A percentile compares a stretch with the other conserved stretches of the same genome.
These are phyloP conservation scores for Rhododendron griersonianum DNA, from an alignment of 148 eudicot species.

Conservation along the genomic window DNA sequence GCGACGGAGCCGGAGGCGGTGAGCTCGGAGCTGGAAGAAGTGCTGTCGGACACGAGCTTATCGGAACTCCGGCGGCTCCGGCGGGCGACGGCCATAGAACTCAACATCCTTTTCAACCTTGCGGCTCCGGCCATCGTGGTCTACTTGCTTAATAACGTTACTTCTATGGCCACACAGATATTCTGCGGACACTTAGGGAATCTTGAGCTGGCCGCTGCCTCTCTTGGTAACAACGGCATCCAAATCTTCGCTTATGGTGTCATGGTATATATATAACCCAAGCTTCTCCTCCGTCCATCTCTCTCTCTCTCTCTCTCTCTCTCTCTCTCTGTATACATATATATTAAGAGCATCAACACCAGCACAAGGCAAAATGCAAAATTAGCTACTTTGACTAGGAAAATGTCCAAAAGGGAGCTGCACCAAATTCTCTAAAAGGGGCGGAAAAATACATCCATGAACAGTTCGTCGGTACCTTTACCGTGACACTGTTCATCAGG, in stretches of 20 bases:
- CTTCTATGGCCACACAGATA: conserved; percentile 52
- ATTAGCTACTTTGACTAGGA: too few species aligned
- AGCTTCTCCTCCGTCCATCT: not conserved
- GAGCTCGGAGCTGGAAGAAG: conserved; percentile 32
- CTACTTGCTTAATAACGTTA: conserved; percentile 47
- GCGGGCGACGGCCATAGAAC: conserved; percentile 33
- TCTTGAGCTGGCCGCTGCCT: conserved; percentile 48
- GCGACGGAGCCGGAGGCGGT: not conserved
- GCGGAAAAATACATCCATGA: too few species aligned
- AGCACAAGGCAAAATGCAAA: too few species aligned
- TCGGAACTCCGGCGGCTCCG: conserved; percentile 15
- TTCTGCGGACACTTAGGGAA: conserved; percentile 69
- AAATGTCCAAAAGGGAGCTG: too few species aligned
- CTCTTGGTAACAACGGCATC: conserved; percentile 55
- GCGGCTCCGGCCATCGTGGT: conserved; percentile 54
- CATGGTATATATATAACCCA: conserved; percentile 27
- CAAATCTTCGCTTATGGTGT: conserved; percentile 58
- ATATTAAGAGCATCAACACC: too few species aligned
- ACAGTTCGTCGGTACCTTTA: too few species aligned
- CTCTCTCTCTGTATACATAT: not conserved
- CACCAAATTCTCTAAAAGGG: too few species aligned
- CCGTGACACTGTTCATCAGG: too few species aligned
- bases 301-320: not conserved
- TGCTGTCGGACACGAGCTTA: conserved; percentile 17
- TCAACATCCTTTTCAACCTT: conserved; percentile 24